A percentile compares a stretch with the other conserved stretches of the same genome.
phyloP scores from a whole-genome alignment of 169 alveolate species.

The Cryptosporidium ubiquitum region DNA sequence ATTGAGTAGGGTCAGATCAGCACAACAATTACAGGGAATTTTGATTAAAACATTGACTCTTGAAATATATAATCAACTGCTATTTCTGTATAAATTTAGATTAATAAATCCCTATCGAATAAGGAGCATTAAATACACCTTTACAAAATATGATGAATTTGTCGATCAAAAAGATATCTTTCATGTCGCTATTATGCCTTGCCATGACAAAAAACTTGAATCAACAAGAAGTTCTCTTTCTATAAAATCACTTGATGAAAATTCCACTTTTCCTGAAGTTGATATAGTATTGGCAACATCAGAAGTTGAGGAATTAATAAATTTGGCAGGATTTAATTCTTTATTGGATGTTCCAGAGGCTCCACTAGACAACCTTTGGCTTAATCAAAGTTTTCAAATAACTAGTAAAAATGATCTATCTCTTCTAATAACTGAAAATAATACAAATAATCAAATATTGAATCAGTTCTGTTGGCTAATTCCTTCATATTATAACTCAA shows the following conservation, averaged over 20 bases:
- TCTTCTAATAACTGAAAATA: background rate
- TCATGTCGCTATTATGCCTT: slow-evolving; percentile 90
- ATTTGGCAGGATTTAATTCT: slow-evolving; percentile 26
- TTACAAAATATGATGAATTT: background rate
- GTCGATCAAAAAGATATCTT: slow-evolving; percentile 75
- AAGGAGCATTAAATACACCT: background rate
- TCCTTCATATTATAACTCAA: slow-evolving; percentile 73
- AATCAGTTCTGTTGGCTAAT: slow-evolving; percentile 40
- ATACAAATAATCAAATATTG: background rate
- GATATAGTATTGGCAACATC: slow-evolving; percentile 68
- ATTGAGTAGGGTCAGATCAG: slow-evolving; percentile 89
- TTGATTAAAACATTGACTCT: slow-evolving; percentile 79
- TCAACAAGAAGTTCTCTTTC: slow-evolving; percentile 82
- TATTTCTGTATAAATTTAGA: slow-evolving; percentile 22
- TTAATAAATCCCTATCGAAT: background rate
- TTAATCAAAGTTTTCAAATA: slow-evolving; percentile 11
- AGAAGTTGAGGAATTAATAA: slow-evolving; percentile 30
- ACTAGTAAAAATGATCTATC: background rate
- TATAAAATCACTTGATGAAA: background rate
- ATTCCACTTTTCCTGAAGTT: slow-evolving; percentile 51
- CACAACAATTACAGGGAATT: slow-evolving; percentile 88
- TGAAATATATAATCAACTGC: slow-evolving; percentile 54
- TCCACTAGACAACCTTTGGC: slow-evolving; percentile 62
- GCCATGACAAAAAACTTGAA: slow-evolving; percentile 93
- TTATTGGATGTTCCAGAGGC: slow-evolving; percentile 47